Conservation (phyloP, 75 land plant species). For the Picea sitchensis region DNA sequence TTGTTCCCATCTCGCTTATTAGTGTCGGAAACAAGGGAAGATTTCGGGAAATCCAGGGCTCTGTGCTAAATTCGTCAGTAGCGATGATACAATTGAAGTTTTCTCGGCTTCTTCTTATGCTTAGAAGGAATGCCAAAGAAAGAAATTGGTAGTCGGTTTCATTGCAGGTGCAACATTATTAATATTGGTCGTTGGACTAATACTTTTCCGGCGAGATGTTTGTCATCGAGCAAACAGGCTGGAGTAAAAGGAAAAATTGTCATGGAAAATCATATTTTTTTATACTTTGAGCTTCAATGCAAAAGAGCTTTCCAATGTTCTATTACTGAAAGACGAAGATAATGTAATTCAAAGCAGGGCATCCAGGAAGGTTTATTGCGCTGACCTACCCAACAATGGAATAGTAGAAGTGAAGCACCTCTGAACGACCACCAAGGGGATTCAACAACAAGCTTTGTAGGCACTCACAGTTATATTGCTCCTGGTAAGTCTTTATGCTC, state of each 20-base stretch:
- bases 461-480: too few relatives aligned
- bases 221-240: slow-evolving; percentile 9
- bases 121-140: too few relatives aligned
- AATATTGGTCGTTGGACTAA: background rate
- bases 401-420: too few relatives aligned
- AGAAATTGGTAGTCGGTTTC: slow-evolving; percentile 4
- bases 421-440: too few relatives aligned
- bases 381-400: too few relatives aligned
- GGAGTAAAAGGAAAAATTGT: slow-evolving; percentile 31
- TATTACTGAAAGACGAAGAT: slow-evolving; percentile 48
- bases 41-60: background rate
- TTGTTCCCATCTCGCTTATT: background rate
- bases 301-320: slow-evolving; percentile 46
- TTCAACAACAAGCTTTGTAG: too few relatives aligned
- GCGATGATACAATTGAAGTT: too few relatives aligned
- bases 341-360: slow-evolving; percentile 23
- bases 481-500: too few relatives aligned
- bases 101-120: too few relatives aligned
- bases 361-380: slow-evolving; percentile 31
- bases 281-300: slow-evolving; percentile 29
- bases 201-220: slow-evolving; percentile 8
- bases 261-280: slow-evolving; percentile 19
- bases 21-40: too few relatives aligned
- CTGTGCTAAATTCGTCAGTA: background rate
- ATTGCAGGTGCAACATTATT: background rate